A percentile compares a stretch with the other conserved stretches of the same genome.
Conservation (phyloP, 1,284 basidiomycete species). For the Sanghuangporus sanghuang region DNA sequence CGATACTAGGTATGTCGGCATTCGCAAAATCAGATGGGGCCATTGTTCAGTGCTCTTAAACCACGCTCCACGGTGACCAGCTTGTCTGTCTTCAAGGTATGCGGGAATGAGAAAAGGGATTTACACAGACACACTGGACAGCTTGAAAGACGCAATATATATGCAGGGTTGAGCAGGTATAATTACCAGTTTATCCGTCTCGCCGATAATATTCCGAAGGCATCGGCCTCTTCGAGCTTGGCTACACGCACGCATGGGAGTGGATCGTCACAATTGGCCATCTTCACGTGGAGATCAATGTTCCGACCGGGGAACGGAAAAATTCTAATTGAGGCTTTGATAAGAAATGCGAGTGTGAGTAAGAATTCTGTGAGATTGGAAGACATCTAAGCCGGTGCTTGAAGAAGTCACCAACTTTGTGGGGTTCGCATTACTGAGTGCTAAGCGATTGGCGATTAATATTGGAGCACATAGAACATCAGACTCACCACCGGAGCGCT, state of each 20-base stretch:
- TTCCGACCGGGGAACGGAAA: not conserved
- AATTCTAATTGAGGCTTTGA: not conserved
- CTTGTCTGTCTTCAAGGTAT: not conserved
- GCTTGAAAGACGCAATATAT: not conserved
- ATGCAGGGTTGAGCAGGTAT: not conserved
- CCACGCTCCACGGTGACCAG: not conserved
- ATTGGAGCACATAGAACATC: too few relatives aligned
- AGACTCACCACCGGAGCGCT: too few relatives aligned
- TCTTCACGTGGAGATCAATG: not conserved
- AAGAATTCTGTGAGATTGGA: too few relatives aligned
- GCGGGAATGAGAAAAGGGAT: not conserved
- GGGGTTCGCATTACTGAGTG: too few relatives aligned
- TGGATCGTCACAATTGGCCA: not conserved
- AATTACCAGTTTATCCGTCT: not conserved
- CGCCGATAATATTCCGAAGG: not conserved
- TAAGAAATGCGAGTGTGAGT: not conserved
- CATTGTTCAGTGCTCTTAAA: constrained; percentile 34
- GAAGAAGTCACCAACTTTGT: too few relatives aligned
- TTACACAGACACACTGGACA: not conserved
- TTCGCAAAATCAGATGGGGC: constrained; percentile 63
- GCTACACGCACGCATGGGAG: not conserved
- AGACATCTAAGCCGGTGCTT: too few relatives aligned
- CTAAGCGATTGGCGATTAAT: too few relatives aligned
- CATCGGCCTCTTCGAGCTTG: not conserved
- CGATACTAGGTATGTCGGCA: constrained; percentile 52